Evolutionary conservation across 441 rosid species (phyloP), one percentile per base, ranked within the genome.

Genomic region (Omphalea diandra): DNA sequence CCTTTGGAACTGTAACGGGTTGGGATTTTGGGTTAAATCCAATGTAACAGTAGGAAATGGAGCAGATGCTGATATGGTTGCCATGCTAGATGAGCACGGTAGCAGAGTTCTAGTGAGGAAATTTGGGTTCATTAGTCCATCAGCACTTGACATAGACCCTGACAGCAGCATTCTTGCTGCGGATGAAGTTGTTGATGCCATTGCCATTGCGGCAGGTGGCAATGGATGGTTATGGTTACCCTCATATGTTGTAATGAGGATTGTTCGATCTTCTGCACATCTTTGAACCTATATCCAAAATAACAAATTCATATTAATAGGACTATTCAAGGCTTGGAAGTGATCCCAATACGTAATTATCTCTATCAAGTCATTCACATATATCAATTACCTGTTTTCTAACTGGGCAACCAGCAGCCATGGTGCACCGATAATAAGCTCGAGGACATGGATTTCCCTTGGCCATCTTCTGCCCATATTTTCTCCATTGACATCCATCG

Each of bases 211-310:
- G 0, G 96, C 95, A 10, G 92, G 95, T 0, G 99, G 98, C 38
- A 95, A 76, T 0, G 98, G 98, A 65, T 95, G 99, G 80, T 82
- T 95, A 76, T 95, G 99, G 60, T 86, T 93, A 0, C 99, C 98
- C 31, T 95, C 99, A 47, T 95, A 94, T 24, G 97, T 94, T 14
- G 99, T 94, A 60, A 86, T 85, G 52, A 94, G 75, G 20, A 94
- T 86, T 0, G 93, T 74, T 47, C 85, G 77, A 55, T 95, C 99
- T 38, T 93, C 99, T 0, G 98, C 99, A 14, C 99, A 95, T 17
- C 97, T 88, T 75, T 95, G 99, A 36, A 95, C 98, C 98, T 95
- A 54, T 18, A 59, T 40, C 14, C 6, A 27, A 14, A 22, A 31
- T n/a, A 2, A 9, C 15, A 58, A 57, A 29, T 57, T 20, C 14